A percentile compares a stretch with the other conserved stretches of the same genome.
Evolutionary conservation across 768 basidiomycete genomes (phyloP).

Genomic region (Lyophyllum atratum): DNA sequence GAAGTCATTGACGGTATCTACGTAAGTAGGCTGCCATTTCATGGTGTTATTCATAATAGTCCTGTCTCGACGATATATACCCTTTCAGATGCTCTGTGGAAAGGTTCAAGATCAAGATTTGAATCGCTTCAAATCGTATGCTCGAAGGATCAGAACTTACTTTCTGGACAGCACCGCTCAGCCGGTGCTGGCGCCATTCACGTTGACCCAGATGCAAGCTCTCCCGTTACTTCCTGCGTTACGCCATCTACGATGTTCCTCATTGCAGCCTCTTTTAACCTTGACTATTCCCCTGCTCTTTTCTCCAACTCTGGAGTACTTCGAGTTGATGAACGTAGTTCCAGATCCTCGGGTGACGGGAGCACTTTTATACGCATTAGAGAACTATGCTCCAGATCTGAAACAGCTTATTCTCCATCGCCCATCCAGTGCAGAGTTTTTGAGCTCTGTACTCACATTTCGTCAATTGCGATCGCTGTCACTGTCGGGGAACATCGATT

Average conservation of each 20-base stretch:
- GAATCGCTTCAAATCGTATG: background rate
- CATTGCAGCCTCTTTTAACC: background rate
- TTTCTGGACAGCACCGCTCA: background rate
- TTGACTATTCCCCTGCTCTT: background rate
- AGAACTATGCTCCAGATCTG: background rate
- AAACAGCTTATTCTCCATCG: background rate
- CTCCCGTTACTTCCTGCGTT: background rate
- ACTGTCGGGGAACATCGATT: background rate
- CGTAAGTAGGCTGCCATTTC: background rate
- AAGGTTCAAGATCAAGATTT: background rate
- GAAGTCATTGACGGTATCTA: background rate
- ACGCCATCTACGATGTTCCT: background rate
- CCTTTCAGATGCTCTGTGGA: background rate
- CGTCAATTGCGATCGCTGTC: background rate
- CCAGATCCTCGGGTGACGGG: background rate
- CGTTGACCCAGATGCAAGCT: background rate
- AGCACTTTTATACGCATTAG: background rate
- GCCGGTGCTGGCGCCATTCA: background rate
- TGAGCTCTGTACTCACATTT: background rate
- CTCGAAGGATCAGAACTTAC: background rate
- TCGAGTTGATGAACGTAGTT: background rate
- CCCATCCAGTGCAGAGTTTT: background rate
- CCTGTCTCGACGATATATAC: background rate
- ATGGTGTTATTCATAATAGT: background rate
- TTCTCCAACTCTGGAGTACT: background rate